These are phyloP conservation scores for Phyllostachys edulis DNA, from an alignment of 176 grass and related monocot genomes.

Conservation along the genomic window DNA sequence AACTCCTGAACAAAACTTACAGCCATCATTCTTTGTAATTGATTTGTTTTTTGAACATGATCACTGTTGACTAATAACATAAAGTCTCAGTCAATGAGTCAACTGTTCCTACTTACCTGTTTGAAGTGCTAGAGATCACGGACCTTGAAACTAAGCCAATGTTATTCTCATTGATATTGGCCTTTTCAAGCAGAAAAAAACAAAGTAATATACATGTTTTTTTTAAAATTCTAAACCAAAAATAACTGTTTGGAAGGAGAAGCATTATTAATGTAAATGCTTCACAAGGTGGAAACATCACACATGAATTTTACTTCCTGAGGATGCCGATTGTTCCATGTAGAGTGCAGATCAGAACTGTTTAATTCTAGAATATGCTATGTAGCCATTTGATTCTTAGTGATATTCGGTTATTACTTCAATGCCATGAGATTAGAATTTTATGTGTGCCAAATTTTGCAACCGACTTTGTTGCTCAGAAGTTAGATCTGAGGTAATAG, in stretches of 20 bases:
- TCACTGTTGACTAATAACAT: neutral
- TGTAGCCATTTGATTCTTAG: neutral
- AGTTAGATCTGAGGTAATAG: neutral
- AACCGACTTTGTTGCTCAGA: neutral
- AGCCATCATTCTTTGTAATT: neutral
- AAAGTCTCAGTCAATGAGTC: neutral
- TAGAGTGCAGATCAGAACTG: neutral
- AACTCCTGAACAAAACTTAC: neutral
- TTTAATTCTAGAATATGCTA: neutral
- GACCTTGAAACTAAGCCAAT: slow-evolving; percentile 10
- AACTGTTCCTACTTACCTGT: neutral
- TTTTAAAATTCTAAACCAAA: neutral
- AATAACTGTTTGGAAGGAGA: neutral
- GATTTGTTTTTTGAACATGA: neutral
- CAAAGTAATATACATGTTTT: neutral
- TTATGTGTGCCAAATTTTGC: neutral
- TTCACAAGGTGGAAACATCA: neutral
- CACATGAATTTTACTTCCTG: neutral
- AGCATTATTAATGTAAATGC: neutral
- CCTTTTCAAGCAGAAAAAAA: too few relatives aligned
- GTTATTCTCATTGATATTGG: neutral
- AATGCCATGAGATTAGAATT: neutral
- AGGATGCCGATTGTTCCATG: neutral
- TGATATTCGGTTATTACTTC: slow-evolving; percentile 1
- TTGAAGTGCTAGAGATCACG: neutral